These are phyloP conservation scores for Beauveria sp. DNA, from an alignment of 2,329 filamentous ascomycete species.

Conservation along the genomic window DNA sequence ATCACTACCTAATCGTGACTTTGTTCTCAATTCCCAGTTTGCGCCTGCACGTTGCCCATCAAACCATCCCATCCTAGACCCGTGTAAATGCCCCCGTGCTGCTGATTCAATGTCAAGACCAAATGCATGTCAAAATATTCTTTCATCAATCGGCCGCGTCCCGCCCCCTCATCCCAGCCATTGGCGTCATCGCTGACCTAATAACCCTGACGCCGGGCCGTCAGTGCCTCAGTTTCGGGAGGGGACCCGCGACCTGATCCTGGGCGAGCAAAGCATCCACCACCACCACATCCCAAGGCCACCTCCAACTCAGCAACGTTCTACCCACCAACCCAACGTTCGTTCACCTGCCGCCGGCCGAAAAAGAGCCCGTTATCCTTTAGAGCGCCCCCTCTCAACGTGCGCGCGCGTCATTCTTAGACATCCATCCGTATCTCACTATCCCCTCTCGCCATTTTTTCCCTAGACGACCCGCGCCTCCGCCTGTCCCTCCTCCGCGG, in stretches of 20 bases:
- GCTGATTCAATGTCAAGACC: not conserved
- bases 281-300: conserved; percentile 3
- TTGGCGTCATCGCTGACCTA: conserved; percentile 34
- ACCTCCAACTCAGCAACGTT: conserved; percentile 13
- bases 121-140: not conserved
- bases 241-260: not conserved
- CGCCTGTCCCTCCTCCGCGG: conserved; percentile 11
- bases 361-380: not conserved
- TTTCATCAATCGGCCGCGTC: not conserved
- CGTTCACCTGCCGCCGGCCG: conserved; percentile 12
- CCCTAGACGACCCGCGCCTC: not conserved
- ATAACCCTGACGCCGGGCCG: conserved; percentile 21
- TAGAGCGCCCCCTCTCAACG: conserved; percentile 1
- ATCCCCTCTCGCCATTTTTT: not conserved
- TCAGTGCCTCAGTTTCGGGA: not conserved
- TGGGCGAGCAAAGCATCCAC: not conserved
- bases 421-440: not conserved
- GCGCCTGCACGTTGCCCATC: not conserved
- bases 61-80: not conserved
- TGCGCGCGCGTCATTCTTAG: not conserved
- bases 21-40: not conserved
- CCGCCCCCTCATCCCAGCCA: conserved; percentile 14
- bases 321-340: conserved; percentile 8
- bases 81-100: not conserved
- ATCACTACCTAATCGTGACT: not conserved